Conservation (phyloP, 305 asterid species). For the Fraxinus sp. region DNA sequence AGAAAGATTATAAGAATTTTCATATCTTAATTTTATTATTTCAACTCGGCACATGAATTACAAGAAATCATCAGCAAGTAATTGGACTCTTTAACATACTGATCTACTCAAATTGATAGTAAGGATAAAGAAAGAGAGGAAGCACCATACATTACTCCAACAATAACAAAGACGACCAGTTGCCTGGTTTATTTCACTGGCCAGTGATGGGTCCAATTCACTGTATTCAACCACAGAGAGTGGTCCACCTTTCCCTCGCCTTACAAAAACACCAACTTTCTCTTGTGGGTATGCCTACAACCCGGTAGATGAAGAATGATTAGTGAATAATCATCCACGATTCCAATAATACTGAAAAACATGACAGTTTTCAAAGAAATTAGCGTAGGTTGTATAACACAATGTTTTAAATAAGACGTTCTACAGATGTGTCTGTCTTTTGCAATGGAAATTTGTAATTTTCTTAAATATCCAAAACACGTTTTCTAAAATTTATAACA, state of each 20-base stretch:
- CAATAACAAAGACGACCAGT: slow-evolving; percentile 59
- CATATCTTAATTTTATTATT: background rate
- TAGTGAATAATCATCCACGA: background rate
- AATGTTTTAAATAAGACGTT: background rate
- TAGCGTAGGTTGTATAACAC: background rate
- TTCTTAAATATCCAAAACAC: background rate
- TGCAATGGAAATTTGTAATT: background rate
- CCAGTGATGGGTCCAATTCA: slow-evolving; percentile 48
- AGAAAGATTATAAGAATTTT: background rate
- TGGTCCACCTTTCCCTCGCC: slow-evolving; percentile 61
- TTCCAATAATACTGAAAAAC: background rate
- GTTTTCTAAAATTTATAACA: background rate
- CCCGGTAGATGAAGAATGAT: background rate
- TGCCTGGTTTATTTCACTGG: slow-evolving; percentile 47
- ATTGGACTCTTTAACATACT: background rate
- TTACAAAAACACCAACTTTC: slow-evolving; percentile 57
- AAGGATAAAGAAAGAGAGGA: background rate
- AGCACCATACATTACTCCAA: slow-evolving; percentile 47
- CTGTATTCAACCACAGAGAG: slow-evolving; percentile 51
- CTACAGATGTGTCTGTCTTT: background rate
- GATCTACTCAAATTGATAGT: too few species aligned
- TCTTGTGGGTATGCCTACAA: slow-evolving; percentile 55
- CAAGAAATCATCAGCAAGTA: slow-evolving; percentile 43
- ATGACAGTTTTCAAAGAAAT: background rate
- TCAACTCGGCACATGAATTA: background rate